Base-by-base conservation (phyloP, 1,284 basidiomycete species). In the Anthracocystis setariae region DNA sequence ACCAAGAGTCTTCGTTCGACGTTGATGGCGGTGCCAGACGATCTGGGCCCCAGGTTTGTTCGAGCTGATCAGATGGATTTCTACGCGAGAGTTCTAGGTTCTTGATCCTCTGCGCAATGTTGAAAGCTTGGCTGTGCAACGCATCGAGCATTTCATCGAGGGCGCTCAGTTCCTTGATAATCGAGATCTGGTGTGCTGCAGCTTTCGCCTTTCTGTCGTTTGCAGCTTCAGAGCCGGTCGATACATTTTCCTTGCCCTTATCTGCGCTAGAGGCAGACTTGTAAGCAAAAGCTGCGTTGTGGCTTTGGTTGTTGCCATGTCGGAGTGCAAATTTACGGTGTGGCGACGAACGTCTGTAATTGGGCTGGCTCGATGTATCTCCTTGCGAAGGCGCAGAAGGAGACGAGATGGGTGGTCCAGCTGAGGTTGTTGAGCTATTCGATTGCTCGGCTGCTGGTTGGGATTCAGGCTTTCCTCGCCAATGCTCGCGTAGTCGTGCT, bases 51-150 rank as follows among this genome's bases (percentile, higher is more conserved):
- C 69, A 72, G 1, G 25, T 46, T 1, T 45, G 33, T 24, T 60
- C 46, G 9, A 60, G 44, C 21, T 54, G 43, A 15, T 54, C 21
- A 2, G 17, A 18, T 3, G 43, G 7, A 17, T 15, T 29, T 12
- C 39, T 47, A 7, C 49, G 51, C 2, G 40, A 29, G 3, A 50
- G 27, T 5, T 59, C 50, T 10, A 69, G 46, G 2, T 39, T 48
- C 42, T 47, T 62, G 42, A 72, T 59, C 3, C 62, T 42, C 27
- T 72, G 63, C n/a, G 63, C 54, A 29, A 72, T 66, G 55, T 46
- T 49, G 35, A 63, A 67, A 0, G 69, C 59, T 32, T 72, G 49
- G 35, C 33, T 63, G 10, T 67, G 62, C 0, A 72, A 55, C 23
- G 46, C 33, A 24, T 63, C 56, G n/a, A 72, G 60, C 47, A 59